These are phyloP conservation scores for Arthrobotrys sinensis DNA, from an alignment of 2,329 filamentous ascomycete species.

Conservation along the genomic window DNA sequence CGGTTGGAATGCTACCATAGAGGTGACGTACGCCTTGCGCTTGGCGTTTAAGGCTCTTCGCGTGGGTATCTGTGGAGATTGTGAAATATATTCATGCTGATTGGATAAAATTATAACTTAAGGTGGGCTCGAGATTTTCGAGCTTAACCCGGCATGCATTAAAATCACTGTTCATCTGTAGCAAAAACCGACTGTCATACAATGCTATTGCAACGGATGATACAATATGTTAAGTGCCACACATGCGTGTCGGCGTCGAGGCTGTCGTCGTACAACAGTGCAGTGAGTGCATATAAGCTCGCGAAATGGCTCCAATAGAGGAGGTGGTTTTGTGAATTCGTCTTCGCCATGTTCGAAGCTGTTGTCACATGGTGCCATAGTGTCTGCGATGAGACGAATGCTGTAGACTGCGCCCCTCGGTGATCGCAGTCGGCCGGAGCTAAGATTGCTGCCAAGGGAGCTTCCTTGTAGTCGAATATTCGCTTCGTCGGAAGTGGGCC, in stretches of 20 bases:
- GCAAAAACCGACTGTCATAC: not conserved
- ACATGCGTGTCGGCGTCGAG: not conserved
- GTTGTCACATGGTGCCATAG: not conserved
- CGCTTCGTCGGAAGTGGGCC: slow-evolving; percentile 19
- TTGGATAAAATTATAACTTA: not conserved
- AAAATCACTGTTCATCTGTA: not conserved
- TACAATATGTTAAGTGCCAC: not conserved
- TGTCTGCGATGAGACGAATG: slow-evolving; percentile 2
- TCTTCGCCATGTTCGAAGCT: not conserved
- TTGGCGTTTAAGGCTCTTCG: not conserved
- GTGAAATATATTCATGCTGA: not conserved
- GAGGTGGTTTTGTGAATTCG: not conserved
- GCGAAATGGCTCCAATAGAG: not conserved
- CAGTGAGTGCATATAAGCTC: not conserved
- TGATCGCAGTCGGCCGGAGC: not conserved
- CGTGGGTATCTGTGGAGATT: not conserved
- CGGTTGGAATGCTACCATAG: not conserved
- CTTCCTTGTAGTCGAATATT: slow-evolving; percentile 11
- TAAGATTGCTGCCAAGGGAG: slow-evolving; percentile 19
- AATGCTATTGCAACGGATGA: not conserved
- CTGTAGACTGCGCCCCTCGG: slow-evolving; percentile 23
- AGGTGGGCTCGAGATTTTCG: not conserved
- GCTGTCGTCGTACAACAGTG: not conserved
- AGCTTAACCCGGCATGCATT: not conserved
- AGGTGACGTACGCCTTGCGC: slow-evolving; percentile 11